These are phyloP conservation scores for Fusarium sp. DNA, from an alignment of 2,329 filamentous ascomycete genomes.

Conservation along the genomic window DNA sequence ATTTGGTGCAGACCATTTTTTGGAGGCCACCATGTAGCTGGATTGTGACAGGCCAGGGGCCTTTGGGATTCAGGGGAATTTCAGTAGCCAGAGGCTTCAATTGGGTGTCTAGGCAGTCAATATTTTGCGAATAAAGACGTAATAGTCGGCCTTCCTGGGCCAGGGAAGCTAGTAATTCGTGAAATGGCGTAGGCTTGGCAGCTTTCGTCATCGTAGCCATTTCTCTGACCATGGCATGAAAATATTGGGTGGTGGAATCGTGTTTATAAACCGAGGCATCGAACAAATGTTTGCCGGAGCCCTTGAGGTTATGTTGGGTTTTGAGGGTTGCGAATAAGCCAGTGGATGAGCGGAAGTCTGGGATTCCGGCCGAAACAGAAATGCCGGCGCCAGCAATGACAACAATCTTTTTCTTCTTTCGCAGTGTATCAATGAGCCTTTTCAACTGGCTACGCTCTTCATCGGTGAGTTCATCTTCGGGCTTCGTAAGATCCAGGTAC, in stretches of 20 bases:
- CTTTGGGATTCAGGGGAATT: constrained; percentile 83
- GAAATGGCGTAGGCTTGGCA: constrained; percentile 87
- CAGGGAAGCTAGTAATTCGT: constrained; percentile 91
- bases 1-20: constrained; percentile 98
- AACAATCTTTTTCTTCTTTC: constrained; percentile 95
- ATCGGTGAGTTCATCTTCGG: constrained; percentile 60
- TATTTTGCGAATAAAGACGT: constrained; percentile 95
- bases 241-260: constrained; percentile 86
- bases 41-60: constrained; percentile 91
- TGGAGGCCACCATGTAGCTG: constrained; percentile 93
- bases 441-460: constrained; percentile 68
- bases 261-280: constrained; percentile 98
- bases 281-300: constrained; percentile 92
- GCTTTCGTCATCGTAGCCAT: constrained; percentile 81
- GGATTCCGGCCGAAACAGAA: constrained; percentile 95
- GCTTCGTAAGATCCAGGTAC: constrained; percentile 75
- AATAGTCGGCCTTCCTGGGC: constrained; percentile 87
- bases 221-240: constrained; percentile 95
- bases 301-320: constrained; percentile 87
- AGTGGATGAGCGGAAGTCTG: constrained; percentile 92
- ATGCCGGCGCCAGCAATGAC: constrained; percentile 97
- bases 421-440: constrained; percentile 77
- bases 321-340: constrained; percentile 90
- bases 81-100: constrained; percentile 82
- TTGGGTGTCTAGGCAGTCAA: constrained; percentile 91